Evolutionary conservation across 768 basidiomycete genomes (phyloP), one percentile per base, ranked within the genome.

Genomic region (Macrolepiota dolichaula): DNA sequence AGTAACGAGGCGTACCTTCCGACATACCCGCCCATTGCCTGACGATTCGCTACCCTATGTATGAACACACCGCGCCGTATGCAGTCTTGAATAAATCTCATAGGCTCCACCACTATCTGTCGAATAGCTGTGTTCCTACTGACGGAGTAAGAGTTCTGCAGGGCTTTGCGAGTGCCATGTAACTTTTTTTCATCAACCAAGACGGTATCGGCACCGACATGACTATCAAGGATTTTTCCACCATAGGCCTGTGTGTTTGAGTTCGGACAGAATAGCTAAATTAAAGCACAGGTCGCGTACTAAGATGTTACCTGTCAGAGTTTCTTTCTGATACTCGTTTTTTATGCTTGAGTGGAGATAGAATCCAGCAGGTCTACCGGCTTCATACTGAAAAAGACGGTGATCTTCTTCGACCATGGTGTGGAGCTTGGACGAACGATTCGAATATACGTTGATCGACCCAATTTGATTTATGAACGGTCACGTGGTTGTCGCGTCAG

Each of bases 281-380:
- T 22, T 11, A 22, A 56, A 35, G 17, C 25, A 29, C 32, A 46
- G n/a, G n/a, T 25, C n/a, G 40, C 68, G 19, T 67, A 77, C 80
- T 68, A 73, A 62, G n/a, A 80, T 78, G n/a, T 73, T 67, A 15
- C 35, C 4, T 0, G 58, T 69, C 12, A 78, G 64, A 1, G 65
- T 68, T 0, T 46, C 12, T 27, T 65, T 67, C 17, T 54, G 59
- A 27, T 63, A 59, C 22, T 64, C 63, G 4, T 57, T 57, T 15
- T 64, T 68, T 47, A 80, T 71, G 40, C 69, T 74, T 9, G 62
- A 40, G 65, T 81, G 74, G 0, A 81, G 62, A 51, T 66, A 71
- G 60, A 81, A 77, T 15, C 62, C 66, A 19, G 73, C 63, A 0
- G 73, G 69, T 15, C 63, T 35, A 0, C 72, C 74, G 10, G 70